Percentiles rank a stretch among this genome's conserved stretches.
Evolutionary conservation across 164 flowering plant species (phyloP).

Genomic region (Hamamelis virginiana): DNA sequence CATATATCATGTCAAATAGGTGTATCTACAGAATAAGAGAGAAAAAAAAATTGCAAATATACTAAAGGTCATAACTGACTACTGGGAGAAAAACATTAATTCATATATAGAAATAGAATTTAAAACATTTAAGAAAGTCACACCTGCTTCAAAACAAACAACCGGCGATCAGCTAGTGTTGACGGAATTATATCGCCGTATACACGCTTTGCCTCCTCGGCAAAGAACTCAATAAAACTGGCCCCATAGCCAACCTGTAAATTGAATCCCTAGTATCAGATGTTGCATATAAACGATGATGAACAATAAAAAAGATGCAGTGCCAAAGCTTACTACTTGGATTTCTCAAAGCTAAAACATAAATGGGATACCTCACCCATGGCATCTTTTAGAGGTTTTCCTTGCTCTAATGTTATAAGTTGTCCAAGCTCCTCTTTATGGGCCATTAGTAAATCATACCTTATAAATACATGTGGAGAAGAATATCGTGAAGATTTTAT

Average conservation of each 20-base stretch:
- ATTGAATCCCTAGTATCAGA: slow-evolving; percentile 6
- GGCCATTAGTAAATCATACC: slow-evolving; percentile 82
- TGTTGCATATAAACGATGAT: background rate
- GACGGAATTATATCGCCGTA: slow-evolving; percentile 98
- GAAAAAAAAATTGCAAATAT: too few species aligned
- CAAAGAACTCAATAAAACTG: slow-evolving; percentile 80
- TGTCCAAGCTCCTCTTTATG: slow-evolving; percentile 92
- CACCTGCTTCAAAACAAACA: slow-evolving; percentile 93
- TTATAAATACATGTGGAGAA: slow-evolving; percentile 24
- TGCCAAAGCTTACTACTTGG: background rate
- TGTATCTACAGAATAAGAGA: too few species aligned
- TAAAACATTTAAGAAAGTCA: background rate
- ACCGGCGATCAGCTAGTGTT: slow-evolving; percentile 72
- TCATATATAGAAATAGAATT: background rate
- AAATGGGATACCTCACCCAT: slow-evolving; percentile 74
- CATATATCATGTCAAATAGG: too few species aligned
- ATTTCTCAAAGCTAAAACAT: slow-evolving; percentile 1
- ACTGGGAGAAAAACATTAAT: too few species aligned
- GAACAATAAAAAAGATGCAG: background rate
- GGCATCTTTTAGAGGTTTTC: slow-evolving; percentile 95
- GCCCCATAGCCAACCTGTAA: slow-evolving; percentile 84
- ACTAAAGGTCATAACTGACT: too few species aligned
- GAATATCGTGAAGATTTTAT: background rate
- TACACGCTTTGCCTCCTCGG: slow-evolving; percentile 94
- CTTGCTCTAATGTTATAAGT: slow-evolving; percentile 97